Percentiles rank a stretch among this genome's conserved stretches.
Evolutionary conservation across 2,329 filamentous ascomycete genomes (phyloP).

Genomic region (Cladosporium sp.): DNA sequence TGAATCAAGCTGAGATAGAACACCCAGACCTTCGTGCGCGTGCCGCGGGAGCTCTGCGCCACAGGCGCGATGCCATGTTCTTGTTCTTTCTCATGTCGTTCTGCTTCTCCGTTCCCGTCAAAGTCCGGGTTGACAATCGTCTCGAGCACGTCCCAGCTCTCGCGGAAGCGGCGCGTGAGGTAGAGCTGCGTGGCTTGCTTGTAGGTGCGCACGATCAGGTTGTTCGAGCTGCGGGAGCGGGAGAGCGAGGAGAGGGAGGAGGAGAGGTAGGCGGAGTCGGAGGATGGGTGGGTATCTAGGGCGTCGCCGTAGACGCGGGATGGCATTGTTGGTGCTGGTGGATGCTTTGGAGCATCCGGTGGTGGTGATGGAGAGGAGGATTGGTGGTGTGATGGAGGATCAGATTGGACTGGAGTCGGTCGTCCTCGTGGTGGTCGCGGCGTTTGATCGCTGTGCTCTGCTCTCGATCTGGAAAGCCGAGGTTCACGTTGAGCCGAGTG

Average conservation of each 20-base stretch:
- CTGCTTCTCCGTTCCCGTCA: conserved; percentile 20
- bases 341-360: not conserved
- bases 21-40: conserved; percentile 94
- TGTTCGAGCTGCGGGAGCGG: conserved; percentile 64
- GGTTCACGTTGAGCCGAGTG: not conserved
- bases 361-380: not conserved
- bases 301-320: conserved; percentile 3
- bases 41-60: conserved; percentile 74
- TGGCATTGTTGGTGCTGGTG: not conserved
- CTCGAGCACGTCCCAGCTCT: conserved; percentile 81
- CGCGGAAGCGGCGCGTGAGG: conserved; percentile 86
- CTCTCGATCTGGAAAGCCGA: conserved; percentile 13
- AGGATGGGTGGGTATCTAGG: not conserved
- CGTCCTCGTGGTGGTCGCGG: not conserved
- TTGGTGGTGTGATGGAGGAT: not conserved
- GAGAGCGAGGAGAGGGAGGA: conserved; percentile 70
- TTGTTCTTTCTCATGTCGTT: not conserved
- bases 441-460: conserved; percentile 10
- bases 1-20: conserved; percentile 93
- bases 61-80: conserved; percentile 60
- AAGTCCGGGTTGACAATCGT: conserved; percentile 63
- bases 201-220: conserved; percentile 85
- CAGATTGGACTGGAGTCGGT: not conserved
- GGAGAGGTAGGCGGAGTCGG: conserved; percentile 48
- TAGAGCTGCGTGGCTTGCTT: conserved; percentile 92